Base-by-base conservation (phyloP, 2,329 filamentous ascomycete genomes). In the Fusarium mundagurra region DNA sequence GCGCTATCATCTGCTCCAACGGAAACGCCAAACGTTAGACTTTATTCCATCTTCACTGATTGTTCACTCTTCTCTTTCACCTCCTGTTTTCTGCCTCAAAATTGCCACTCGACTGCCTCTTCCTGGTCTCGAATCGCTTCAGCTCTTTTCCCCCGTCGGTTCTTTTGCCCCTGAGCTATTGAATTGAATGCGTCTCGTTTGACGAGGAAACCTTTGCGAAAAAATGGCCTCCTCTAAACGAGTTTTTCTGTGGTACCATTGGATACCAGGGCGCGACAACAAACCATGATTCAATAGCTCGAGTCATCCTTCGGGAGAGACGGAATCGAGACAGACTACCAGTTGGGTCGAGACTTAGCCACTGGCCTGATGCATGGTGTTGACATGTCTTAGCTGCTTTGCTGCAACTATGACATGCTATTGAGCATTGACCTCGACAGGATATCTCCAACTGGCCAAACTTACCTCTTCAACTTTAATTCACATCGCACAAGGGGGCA, bases 351-450 rank as follows among this genome's bases (percentile, higher is more conserved):
- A 78, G 76, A 72, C 70, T 61, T 74, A 74, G 76, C 74, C 76
- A 77, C 76, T 77, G 76, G 70, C 67, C 70, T 74, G 76, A 77
- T 77, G 69, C 61, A 53, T 55, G 63, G 71, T 64, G 61, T 61
- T 74, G 70, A 62, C 64, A 75, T 77, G 72, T 76, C 72, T 76
- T 61, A 73, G 53, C 61, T 64, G 57, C 58, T 54, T 48, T 55
- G 44, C 61, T 60, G 67, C 63, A 59, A 55, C 59, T 38, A 41
- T 43, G 58, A 57, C 50, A 58, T 58, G 44, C 22, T 43, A 70
- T 66, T 66, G 53, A 65, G 67, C 67, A 70, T 66, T 70, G 65
- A 48, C 57, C 51, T 36, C 27, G 69, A 58, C 59, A 57, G 58
- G 41, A 62, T 36, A 57, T 64, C 53, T 71, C 33, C 55, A 34